These are phyloP conservation scores for Phyllosticta paracitricarpa DNA, from an alignment of 2,329 filamentous ascomycete genomes.

Conservation along the genomic window DNA sequence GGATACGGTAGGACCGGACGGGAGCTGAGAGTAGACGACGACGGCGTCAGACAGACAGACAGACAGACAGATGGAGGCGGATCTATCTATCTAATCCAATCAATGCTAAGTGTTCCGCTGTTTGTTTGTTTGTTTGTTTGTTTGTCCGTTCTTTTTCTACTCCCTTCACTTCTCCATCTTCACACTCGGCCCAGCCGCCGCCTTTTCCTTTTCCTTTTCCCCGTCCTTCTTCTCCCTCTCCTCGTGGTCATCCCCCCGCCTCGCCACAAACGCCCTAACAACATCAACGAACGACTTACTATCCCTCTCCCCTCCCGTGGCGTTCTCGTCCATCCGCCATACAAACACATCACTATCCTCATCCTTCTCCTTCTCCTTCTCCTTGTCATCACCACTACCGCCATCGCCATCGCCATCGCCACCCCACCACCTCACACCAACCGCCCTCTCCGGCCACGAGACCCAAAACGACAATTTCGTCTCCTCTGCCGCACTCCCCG, in stretches of 20 bases:
- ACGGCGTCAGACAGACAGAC: no score
- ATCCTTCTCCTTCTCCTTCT: background rate
- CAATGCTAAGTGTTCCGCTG: no score
- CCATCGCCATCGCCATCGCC: background rate
- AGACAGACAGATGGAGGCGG: no score
- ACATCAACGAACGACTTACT: background rate
- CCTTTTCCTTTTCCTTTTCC: no score
- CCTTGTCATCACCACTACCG: background rate
- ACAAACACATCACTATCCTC: background rate
- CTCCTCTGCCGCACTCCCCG: background rate
- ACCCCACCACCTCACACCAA: background rate
- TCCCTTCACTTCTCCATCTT: no score
- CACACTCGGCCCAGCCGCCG: no score
- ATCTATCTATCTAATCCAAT: no score
- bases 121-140: no score
- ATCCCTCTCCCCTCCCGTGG: background rate
- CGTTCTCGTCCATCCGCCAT: background rate
- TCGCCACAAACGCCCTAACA: background rate
- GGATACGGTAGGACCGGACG: no score
- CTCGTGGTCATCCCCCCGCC: background rate
- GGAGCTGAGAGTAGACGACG: no score
- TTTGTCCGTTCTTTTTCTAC: no score
- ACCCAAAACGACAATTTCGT: background rate
- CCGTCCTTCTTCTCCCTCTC: no score
- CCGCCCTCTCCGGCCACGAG: background rate